Base-by-base conservation (phyloP, 228 moss, liverwort and hornwort species). In the Sphagnum magellanicum region DNA sequence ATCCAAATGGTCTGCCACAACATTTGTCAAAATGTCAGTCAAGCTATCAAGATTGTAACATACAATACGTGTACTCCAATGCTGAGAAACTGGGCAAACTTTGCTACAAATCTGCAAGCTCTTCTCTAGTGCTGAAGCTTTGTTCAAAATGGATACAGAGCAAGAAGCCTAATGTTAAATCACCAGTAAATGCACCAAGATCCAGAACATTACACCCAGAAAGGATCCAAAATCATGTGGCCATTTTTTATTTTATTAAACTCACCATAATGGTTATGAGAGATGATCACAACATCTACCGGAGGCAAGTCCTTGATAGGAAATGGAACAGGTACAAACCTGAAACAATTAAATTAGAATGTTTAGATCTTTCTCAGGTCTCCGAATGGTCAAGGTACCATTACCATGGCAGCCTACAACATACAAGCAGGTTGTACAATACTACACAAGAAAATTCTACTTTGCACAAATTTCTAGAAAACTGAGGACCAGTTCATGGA, bases 1-100 rank as follows among this genome's bases (percentile, higher is more conserved):
- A 77, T 90, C 92, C 72, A 92, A 75, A 75, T 90, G 90, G 77
- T 92, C 90, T 92, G 84, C 9, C 74, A 71, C 5, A 65, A 59
- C 48, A 14, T 50, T 60, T 69, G 14, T 9, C n/a, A 67, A 46
- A 17, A 55, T 5, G 5, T 60, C 12, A 46, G 48, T 10, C 63
- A 50, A 53, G 4, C 49, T 68, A 58, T 17, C 32, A 32, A 32
- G 32, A 32, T 32, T 32, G 32, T 32, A 32, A 32, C 32, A 32
- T 32, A 32, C 32, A 32, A 32, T 32, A 32, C 0, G 32, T 32
- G 32, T 32, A 32, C 32, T 32, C 32, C 32, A 32, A 32, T 32
- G 32, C 32, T 32, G 32, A 32, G 2, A 32, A 3, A 32, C 32
- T 32, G 3, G 32, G 32, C 32, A 32, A 32, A 32, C 32, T 32